Percentiles rank a stretch among this genome's conserved stretches.
Conservation (phyloP, 192 early-diverging fungal species). For the Coemansia sp. region DNA sequence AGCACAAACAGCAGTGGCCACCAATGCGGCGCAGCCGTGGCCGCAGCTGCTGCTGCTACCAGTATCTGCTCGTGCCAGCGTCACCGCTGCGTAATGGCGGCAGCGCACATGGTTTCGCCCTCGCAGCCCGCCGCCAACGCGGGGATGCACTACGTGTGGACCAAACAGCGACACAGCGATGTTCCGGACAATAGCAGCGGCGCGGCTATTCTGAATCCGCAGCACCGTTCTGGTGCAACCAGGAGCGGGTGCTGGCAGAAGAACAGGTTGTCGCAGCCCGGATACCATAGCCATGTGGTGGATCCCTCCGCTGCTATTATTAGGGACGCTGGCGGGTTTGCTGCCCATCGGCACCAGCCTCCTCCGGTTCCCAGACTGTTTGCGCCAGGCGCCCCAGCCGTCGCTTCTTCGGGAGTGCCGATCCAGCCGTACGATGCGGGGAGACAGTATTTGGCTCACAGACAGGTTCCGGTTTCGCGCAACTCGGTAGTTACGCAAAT, state of each 20-base stretch:
- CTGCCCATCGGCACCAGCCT: conserved; percentile 20
- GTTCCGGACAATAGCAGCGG: background rate
- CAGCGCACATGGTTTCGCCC: background rate
- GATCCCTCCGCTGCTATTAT: background rate
- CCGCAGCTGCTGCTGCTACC: background rate
- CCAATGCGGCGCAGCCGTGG: background rate
- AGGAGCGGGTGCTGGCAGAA: background rate
- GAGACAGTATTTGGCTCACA: background rate
- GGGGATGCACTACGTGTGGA: conserved; percentile 8
- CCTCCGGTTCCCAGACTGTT: conserved; percentile 8
- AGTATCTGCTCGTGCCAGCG: too few species aligned
- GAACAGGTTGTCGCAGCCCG: conserved; percentile 7
- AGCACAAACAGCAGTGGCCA: background rate
- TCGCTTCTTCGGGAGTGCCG: background rate
- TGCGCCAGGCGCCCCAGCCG: background rate
- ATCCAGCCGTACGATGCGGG: background rate
- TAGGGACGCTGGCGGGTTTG: conserved; percentile 4
- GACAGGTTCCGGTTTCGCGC: background rate
- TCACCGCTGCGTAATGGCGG: background rate
- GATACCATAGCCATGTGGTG: background rate
- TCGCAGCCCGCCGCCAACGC: background rate
- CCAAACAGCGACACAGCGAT: background rate
- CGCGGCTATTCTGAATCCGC: conserved; percentile 7
- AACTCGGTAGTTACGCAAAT: too few species aligned
- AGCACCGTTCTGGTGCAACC: background rate